phyloP scores from a whole-genome alignment of 2,329 filamentous ascomycete genomes.

The Neospermospora avenae region DNA sequence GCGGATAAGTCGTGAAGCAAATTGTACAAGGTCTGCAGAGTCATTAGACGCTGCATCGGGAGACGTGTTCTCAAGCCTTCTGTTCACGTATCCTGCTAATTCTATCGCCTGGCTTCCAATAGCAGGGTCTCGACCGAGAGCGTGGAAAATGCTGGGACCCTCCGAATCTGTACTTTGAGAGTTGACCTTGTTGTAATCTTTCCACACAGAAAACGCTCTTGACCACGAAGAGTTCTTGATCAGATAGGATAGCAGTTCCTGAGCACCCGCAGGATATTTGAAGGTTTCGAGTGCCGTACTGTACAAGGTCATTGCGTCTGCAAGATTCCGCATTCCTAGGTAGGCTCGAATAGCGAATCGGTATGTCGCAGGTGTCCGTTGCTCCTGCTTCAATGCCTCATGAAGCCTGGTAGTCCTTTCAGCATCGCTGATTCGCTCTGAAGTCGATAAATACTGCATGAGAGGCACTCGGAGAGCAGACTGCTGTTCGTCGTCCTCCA shows the following conservation, averaged over 20 bases:
- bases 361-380: slow-evolving; percentile 44
- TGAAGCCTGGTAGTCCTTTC: slow-evolving; percentile 46
- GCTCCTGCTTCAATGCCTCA: slow-evolving; percentile 27
- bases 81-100: slow-evolving; percentile 21
- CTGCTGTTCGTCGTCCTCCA: slow-evolving; percentile 20
- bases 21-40: slow-evolving; percentile 13
- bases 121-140: slow-evolving; percentile 15
- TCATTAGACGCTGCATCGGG: background rate
- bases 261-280: slow-evolving; percentile 21
- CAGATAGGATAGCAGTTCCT: slow-evolving; percentile 27
- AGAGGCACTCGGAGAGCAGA: slow-evolving; percentile 25
- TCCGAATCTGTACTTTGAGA: background rate
- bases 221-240: slow-evolving; percentile 25
- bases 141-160: slow-evolving; percentile 18
- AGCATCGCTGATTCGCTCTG: slow-evolving; percentile 38
- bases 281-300: slow-evolving; percentile 18
- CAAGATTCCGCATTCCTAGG: slow-evolving; percentile 39
- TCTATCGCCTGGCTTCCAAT: slow-evolving; percentile 14
- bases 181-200: slow-evolving; percentile 13
- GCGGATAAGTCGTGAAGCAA: slow-evolving; percentile 21
- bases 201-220: slow-evolving; percentile 26
- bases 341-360: slow-evolving; percentile 42
- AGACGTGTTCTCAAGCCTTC: background rate
- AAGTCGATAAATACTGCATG: slow-evolving; percentile 40
- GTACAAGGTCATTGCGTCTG: slow-evolving; percentile 34